Base-by-base conservation (phyloP, 179 eudicot species). In the Vitellaria paradoxa region DNA sequence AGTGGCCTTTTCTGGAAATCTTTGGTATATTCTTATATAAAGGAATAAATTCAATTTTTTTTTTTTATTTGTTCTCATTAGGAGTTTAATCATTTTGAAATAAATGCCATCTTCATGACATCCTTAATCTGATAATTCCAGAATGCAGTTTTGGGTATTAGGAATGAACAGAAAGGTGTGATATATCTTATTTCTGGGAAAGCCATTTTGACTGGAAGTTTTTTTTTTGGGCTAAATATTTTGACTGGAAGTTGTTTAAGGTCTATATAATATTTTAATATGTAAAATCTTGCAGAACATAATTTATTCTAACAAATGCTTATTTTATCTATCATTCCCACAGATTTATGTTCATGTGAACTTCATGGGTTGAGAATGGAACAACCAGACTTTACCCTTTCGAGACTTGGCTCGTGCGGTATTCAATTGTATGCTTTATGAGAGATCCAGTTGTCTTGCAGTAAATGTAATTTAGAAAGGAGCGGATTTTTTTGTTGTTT, bases 301-400 rank as follows among this genome's bases (percentile, higher is more conserved):
- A 20, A 55, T 18, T 75, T 67, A 37, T 52, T 66, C 8, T 7
- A 53, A 11, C 37, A 18, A 67, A 66, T 56, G 23, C 73, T 67
- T 56, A 75, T 20, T 56, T 66, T 42, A 2, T 67, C 21, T 76
- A 37, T 52, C 9, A 30, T 66, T n/a, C 7, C 4, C 10, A 57
- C 53, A 66, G 78, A 40, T 76, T 40, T 42, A 37, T 66, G 10
- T 42, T 42, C 24, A 5, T 13, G 14, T 11, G 56, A 40, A 61
- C 65, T 67, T 66, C 73, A 67, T 46, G 14, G 21, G 52, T 30
- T 65, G 65, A 67, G 20, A 18, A 52, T 42, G 52, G 55, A 57
- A 55, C 70, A 76, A 52, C 46, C 61, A 55, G 57, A 65, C 37
- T 65, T 50, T 30, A 15, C 11, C 46, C 40, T 49, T 24, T 47